These are phyloP conservation scores for Magnusiomyces suaveolens DNA, from an alignment of 1,139 yeast species.

Conservation along the genomic window DNA sequence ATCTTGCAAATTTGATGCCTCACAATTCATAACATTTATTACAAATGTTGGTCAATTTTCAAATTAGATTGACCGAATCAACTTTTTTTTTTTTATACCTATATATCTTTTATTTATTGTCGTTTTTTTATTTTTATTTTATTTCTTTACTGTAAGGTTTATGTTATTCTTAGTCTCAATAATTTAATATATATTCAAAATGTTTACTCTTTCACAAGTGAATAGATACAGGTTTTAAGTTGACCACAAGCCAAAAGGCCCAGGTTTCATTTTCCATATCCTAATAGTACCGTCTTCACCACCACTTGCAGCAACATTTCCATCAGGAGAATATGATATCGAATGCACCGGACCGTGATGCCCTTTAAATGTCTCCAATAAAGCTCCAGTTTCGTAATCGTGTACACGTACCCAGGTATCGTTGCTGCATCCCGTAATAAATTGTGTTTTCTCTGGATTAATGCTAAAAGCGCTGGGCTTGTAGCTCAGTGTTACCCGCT, in stretches of 20 bases:
- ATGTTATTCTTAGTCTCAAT: not conserved
- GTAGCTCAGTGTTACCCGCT: conserved; percentile 25
- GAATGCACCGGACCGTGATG: conserved; percentile 36
- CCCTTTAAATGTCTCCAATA: conserved; percentile 27
- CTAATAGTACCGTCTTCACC: conserved; percentile 62
- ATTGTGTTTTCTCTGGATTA: conserved; percentile 20
- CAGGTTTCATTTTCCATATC: conserved; percentile 41
- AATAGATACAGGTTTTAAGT: too few relatives aligned
- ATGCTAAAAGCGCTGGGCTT: conserved; percentile 27
- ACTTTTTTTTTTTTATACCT: not conserved
- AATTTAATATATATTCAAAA: not conserved
- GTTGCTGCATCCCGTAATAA: conserved; percentile 28
- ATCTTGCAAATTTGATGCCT: not conserved
- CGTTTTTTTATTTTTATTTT: not conserved
- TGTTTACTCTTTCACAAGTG: not conserved
- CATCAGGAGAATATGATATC: conserved; percentile 32
- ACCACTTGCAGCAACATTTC: conserved; percentile 46
- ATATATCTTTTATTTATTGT: not conserved
- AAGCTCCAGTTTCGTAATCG: conserved; percentile 17
- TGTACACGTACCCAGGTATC: conserved; percentile 34
- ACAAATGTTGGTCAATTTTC: too few relatives aligned
- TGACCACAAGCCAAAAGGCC: conserved; percentile 32
- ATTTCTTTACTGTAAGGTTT: not conserved
- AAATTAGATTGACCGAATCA: too few relatives aligned
- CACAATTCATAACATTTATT: too few relatives aligned